phyloP scores from a whole-genome alignment of 75 land plant species.

The Selaginella tamariscina region DNA sequence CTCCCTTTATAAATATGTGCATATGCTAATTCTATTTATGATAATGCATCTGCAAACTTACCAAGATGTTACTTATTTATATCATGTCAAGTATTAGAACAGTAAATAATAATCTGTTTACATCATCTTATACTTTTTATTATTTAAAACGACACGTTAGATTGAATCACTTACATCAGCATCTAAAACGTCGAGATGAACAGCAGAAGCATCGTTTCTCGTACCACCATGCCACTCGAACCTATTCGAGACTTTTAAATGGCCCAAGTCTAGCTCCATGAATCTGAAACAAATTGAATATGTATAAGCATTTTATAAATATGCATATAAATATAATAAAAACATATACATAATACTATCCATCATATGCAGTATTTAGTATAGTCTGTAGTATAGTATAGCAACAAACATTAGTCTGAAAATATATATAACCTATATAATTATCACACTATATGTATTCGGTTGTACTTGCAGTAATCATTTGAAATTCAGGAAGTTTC shows the following conservation, averaged over 20 bases:
- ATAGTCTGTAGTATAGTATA: neutral
- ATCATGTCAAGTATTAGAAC: too few species aligned
- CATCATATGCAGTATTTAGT: too few species aligned
- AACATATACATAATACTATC: neutral
- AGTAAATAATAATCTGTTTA: too few species aligned
- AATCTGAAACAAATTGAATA: constrained; percentile 52
- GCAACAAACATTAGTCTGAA: neutral
- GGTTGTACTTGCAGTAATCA: too few species aligned
- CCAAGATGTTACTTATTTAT: too few species aligned
- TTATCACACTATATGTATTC: too few species aligned
- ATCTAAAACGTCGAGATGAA: constrained; percentile 82
- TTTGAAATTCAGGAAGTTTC: too few species aligned
- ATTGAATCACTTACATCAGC: constrained; percentile 74
- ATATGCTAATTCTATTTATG: too few species aligned
- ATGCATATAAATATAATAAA: neutral
- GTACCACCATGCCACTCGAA: constrained; percentile 76
- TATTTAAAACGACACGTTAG: too few species aligned
- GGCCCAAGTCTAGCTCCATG: constrained; percentile 93
- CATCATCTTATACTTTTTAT: too few species aligned
- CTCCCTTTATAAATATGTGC: neutral
- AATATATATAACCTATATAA: too few species aligned
- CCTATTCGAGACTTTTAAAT: constrained; percentile 48
- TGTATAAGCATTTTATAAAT: neutral
- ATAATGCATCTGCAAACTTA: too few species aligned
- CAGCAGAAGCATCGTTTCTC: constrained; percentile 63